Base-by-base conservation (phyloP, 768 basidiomycete species). In the Favolaschia claudopus region DNA sequence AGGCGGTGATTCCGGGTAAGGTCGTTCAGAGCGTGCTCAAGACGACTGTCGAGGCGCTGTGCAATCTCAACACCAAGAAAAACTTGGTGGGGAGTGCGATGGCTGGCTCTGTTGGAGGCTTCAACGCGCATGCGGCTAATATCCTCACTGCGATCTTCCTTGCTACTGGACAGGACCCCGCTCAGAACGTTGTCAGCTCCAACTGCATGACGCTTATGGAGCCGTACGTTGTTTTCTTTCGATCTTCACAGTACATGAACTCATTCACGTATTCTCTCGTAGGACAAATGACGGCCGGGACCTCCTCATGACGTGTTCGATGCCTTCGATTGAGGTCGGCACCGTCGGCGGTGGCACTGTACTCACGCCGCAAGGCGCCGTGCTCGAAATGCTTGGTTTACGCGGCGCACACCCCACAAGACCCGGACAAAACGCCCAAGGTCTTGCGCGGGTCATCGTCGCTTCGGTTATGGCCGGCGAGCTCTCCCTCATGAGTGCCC, bases 121-220 rank as follows among this genome's bases (percentile, higher is more conserved):
- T 96, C 79, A 99, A 99, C 75, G 97, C 97, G 10, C 97, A 99
- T 74, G 96, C 96, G 6, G 91, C 95, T 50, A 99, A 99, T 75
- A 99, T 98, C 68, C 77, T 99, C 63, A 98, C 97, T 27, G 96
- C 97, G 4, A 79, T 99, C 54, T 99, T 89, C 79, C 79, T 99
- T 63, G 97, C 97, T 15, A 96, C 95, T 34, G 97, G 97, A 17
- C 97, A 99, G 76, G 97, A 99, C 70, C 97, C 97, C 2, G 97
- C 97, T 7, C 97, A 99, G 81, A 98, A 98, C 73, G 96, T 99
- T 25, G 97, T 96, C 79, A 96, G 93, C 56, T 96, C 95, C 34
- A 96, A 94, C 72, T 99, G 97, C 75, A 96, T 99, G 81, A 99
- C 97, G 1, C 78, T 98, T 43, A 99, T 99, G 96, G 97, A 99